Evolutionary conservation across 202 grass and related monocot genomes (phyloP), one percentile per base, ranked within the genome.

Genomic region (Cymbopogon flexuosus): DNA sequence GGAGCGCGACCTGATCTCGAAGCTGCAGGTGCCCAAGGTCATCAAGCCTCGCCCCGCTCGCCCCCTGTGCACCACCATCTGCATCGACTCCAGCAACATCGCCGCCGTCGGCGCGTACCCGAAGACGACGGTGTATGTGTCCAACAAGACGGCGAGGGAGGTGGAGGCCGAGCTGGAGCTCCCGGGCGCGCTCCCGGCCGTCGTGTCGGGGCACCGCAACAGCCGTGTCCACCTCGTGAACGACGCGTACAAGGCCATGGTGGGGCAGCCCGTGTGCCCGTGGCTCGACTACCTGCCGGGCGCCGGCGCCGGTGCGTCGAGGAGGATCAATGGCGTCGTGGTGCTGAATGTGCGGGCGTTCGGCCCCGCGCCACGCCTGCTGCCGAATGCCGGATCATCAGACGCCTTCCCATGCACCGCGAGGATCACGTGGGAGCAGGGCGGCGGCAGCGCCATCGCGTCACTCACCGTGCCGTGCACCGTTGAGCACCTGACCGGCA

Each of bases 241-340:
- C n/a, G 89, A 91, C 2, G 93, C 90, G 0, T 96, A 92, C 83
- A 92, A 79, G 70, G 83, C 52, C 16, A 81, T 92, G 77, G 80
- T 92, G 10, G 87, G 90, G n/a, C 93, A 92, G 59, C 90, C 90
- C 0, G 58, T 90, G 40, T 96, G 93, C 80, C 76, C 61, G 5
- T 96, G 93, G 93, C 85, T 96, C 10, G 85, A 87, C 69, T 60
- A 64, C 3, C 19, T 91, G 1, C 65, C 65, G 0, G 72, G 65
- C 27, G n/a, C n/a, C n/a, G 27, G 27, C 43, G 24, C 42, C 14
- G 22, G 39, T 35, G 7, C 12, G 8, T 80, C 83, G 3, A 57
- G 68, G 59, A 65, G 93, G 87, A 90, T 96, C 76, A 80, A 82
- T 21, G 93, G 93, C 41, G 58, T 61, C 37, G 90, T 92, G 73